Base-by-base conservation (phyloP, 2,329 filamentous ascomycete species). In the Grosmannia clavigera region DNA sequence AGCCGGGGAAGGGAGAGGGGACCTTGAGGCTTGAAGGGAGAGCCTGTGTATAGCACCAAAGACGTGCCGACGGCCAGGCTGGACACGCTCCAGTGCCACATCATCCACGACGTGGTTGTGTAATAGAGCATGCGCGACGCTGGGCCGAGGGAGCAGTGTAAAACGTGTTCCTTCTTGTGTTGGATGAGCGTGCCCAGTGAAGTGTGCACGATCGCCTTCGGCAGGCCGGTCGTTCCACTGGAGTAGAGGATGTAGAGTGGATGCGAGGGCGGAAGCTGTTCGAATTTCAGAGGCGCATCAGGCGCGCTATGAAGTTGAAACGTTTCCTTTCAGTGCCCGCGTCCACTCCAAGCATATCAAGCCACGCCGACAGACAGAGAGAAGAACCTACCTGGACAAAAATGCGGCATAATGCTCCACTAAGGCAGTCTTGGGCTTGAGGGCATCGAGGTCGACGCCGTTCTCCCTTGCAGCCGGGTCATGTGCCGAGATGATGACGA, bases 61-160 rank as follows among this genome's bases (percentile, higher is more conserved):
- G 90, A 92, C 12, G 88, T 82, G 58, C 92, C 92, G 35, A 84
- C 85, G 11, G 92, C 88, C 4, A 97, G 83, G 6, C 86, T 90
- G 1, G 90, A 92, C 25, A 96, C 82, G 50, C 92, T 85, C 92
- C 92, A 97, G 71, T 97, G 92, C 91, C 92, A 96, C 92, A 97
- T 97, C 92, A 99, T 97, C 94, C 65, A 65, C 16, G 90, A 95
- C 12, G 87, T 91, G 3, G 92, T 96, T 1, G 91, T 96, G 75
- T 92, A 96, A 75, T 96, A 96, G 72, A 96, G 88, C 68, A 96
- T 79, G 25, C 86, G 81, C 51, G 91, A 89, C 2, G 78, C 76
- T 0, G 86, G 80, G 10, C 80, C 78, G 64, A 99, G 84, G 27
- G 91, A 90, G 70, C 88, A 89, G 70, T 97, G 92, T 3, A 97